These are phyloP conservation scores for Moesziomyces antarcticus DNA, from an alignment of 1,284 basidiomycete species.

Conservation along the genomic window DNA sequence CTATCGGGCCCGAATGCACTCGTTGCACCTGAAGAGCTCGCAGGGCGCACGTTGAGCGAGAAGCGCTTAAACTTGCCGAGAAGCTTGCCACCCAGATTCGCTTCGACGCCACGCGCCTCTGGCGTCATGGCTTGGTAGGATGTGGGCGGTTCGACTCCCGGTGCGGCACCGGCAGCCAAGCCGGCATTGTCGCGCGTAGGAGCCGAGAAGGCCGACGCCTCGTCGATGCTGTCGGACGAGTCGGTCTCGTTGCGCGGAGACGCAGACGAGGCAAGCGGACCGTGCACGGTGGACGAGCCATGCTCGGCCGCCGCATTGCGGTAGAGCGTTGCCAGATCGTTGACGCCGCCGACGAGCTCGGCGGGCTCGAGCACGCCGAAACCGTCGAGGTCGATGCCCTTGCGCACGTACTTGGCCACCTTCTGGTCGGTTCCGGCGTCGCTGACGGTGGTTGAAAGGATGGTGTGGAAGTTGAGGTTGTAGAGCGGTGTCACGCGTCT, in stretches of 20 bases:
- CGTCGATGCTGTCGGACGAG: constrained; percentile 29
- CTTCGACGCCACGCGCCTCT: constrained; percentile 49
- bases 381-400: constrained; percentile 72
- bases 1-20: constrained; percentile 16
- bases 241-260: constrained; percentile 17
- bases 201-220: constrained; percentile 31
- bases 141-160: constrained; percentile 47
- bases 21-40: constrained; percentile 1
- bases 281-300: constrained; percentile 13
- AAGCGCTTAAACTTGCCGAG: constrained; percentile 56
- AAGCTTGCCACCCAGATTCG: constrained; percentile 51
- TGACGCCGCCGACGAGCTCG: constrained; percentile 53
- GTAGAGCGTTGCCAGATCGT: constrained; percentile 44
- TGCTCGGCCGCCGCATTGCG: constrained; percentile 6
- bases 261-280: constrained; percentile 9
- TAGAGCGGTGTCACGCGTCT: constrained; percentile 89
- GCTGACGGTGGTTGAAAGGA: constrained; percentile 88
- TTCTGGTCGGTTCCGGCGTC: constrained; percentile 94
- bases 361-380: constrained; percentile 68
- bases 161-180: constrained; percentile 4
- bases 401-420: constrained; percentile 87
- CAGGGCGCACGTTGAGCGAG: constrained; percentile 32
- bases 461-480: constrained; percentile 90
- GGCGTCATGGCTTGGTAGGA: constrained; percentile 61
- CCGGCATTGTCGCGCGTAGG: constrained; percentile 11